These are phyloP conservation scores for Cyanidium caldarium DNA, from an alignment of 23 red algal genomes.

Conservation along the genomic window DNA sequence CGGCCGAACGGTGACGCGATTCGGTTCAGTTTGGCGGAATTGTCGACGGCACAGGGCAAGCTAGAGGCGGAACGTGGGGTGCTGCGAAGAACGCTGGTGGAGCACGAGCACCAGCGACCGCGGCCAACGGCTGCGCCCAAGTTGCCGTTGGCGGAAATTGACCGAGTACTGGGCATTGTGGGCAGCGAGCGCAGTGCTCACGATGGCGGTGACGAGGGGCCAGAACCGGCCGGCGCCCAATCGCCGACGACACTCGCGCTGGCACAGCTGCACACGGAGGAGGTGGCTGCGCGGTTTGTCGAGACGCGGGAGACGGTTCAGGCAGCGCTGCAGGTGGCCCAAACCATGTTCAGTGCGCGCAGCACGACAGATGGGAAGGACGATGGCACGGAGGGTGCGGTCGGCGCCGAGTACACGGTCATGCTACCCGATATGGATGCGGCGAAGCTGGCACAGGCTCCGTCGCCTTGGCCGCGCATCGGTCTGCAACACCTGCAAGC, in stretches of 20 bases:
- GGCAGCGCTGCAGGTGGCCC: no score
- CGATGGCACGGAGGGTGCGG: background rate
- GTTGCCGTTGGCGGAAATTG: background rate
- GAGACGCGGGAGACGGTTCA: no score
- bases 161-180: no score
- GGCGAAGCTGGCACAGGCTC: background rate
- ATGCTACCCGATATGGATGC: background rate
- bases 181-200: no score
- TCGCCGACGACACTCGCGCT: no score
- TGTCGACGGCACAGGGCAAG: background rate
- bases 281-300: no score
- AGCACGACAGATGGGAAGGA: background rate
- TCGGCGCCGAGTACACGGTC: background rate
- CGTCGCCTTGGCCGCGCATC: background rate
- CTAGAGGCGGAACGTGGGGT: background rate
- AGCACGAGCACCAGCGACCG: background rate
- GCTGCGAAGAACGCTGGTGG: background rate
- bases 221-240: no score
- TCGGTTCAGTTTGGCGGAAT: background rate
- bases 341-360: background rate
- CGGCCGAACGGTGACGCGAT: background rate
- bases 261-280: no score
- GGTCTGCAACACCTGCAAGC: no score
- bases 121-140: background rate
- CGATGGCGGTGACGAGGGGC: no score